phyloP scores from a whole-genome alignment of 2,329 filamentous ascomycete species.

The Fusarium chuoi region DNA sequence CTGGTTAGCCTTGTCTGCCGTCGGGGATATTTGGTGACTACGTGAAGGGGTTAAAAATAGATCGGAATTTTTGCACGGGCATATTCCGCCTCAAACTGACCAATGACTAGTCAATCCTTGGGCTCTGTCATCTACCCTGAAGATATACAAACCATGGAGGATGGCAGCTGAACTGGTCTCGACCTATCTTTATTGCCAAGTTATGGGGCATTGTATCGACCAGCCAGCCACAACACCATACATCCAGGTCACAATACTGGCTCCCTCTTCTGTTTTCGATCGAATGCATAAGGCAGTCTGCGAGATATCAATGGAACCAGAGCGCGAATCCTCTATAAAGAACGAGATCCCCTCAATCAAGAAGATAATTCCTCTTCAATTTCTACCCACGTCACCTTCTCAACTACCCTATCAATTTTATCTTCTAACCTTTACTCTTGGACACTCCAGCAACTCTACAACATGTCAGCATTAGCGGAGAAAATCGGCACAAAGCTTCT shows the following conservation, averaged over 20 bases:
- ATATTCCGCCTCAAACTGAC: not conserved
- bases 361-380: not conserved
- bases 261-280: not conserved
- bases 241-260: fast-evolving
- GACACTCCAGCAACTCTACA: not conserved
- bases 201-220: not conserved
- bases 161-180: fast-evolving
- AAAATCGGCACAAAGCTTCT: not conserved
- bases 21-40: not conserved
- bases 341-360: not conserved
- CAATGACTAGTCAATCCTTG: fast-evolving
- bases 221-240: not conserved
- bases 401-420: fast-evolving
- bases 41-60: fast-evolving
- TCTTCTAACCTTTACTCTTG: not conserved
- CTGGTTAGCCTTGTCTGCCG: not conserved
- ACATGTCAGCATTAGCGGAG: not conserved
- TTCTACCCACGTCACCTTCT: fast-evolving
- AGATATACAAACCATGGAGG: fast-evolving
- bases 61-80: not conserved
- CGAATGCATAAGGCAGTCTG: fast-evolving
- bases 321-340: fast-evolving
- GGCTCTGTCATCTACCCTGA: fast-evolving
- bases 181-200: not conserved
- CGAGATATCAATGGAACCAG: fast-evolving